These are phyloP conservation scores for Combretum micranthum DNA, from an alignment of 345 rosid genomes.

Conservation along the genomic window DNA sequence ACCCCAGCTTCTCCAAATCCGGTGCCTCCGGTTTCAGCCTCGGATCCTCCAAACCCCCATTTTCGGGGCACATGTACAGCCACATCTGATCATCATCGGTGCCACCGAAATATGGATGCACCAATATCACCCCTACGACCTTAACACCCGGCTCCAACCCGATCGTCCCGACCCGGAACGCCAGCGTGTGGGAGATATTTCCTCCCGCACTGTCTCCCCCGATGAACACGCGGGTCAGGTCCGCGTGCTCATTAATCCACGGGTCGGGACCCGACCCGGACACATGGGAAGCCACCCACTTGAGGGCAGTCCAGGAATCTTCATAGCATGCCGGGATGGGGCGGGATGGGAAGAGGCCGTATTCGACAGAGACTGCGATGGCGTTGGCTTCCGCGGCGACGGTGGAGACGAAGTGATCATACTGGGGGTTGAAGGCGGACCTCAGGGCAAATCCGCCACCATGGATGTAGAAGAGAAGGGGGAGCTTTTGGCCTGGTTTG, in stretches of 20 bases:
- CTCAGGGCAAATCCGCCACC: conserved; percentile 21
- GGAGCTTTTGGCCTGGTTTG: conserved; percentile 10
- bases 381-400: conserved; percentile 10
- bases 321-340: conserved; percentile 34
- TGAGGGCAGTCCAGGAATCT: conserved; percentile 32
- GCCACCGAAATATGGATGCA: conserved; percentile 31
- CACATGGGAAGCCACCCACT: conserved; percentile 21
- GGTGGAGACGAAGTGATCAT: conserved; percentile 6
- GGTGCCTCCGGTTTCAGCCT: conserved; percentile 22
- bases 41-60: conserved; percentile 27
- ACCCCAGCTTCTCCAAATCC: conserved; percentile 25
- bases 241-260: conserved; percentile 23
- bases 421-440: conserved; percentile 15
- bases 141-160: conserved; percentile 13
- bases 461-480: conserved; percentile 21
- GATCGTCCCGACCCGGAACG: conserved; percentile 11
- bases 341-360: conserved; percentile 27
- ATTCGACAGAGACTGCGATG: conserved; percentile 26
- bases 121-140: conserved; percentile 13
- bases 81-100: conserved; percentile 18
- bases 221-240: conserved; percentile 23
- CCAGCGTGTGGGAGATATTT: conserved; percentile 26
- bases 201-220: conserved; percentile 40
- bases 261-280: conserved; percentile 20
- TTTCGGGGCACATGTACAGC: conserved; percentile 20